These are phyloP conservation scores for Apophysomyces variabilis DNA, from an alignment of 371 early-diverging fungal genomes.

Conservation along the genomic window DNA sequence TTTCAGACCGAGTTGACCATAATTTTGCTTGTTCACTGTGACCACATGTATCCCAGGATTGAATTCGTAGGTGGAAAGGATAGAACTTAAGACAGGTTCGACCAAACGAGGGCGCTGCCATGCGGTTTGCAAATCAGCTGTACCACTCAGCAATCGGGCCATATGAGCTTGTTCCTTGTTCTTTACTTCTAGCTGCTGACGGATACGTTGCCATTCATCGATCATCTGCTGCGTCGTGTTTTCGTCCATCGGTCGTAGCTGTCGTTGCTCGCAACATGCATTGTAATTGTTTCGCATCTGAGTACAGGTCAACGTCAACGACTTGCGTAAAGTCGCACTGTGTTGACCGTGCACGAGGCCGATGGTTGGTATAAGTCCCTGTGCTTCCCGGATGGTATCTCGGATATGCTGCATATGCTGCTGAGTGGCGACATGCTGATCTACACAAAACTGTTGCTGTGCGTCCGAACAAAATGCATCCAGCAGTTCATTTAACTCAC, in stretches of 20 bases:
- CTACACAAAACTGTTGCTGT: slow-evolving; percentile 1
- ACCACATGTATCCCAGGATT: slow-evolving; percentile 2
- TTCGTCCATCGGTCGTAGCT: background rate
- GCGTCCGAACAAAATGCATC: slow-evolving; percentile 1
- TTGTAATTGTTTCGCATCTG: background rate
- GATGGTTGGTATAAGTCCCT: slow-evolving; percentile 7
- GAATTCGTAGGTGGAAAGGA: background rate
- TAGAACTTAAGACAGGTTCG: background rate
- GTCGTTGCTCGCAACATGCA: background rate
- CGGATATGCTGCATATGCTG: background rate
- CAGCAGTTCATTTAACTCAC: background rate
- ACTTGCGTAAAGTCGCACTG: background rate
- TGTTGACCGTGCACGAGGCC: slow-evolving; percentile 17
- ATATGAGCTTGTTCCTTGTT: background rate
- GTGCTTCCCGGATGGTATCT: background rate
- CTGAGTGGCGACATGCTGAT: background rate
- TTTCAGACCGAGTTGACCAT: slow-evolving; percentile 13
- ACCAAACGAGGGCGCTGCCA: background rate
- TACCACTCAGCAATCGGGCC: background rate
- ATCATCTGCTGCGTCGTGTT: background rate
- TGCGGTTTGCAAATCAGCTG: background rate
- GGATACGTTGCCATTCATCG: background rate
- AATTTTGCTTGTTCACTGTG: slow-evolving; percentile 12
- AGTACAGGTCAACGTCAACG: background rate
- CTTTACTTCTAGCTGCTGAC: background rate